Conservation (phyloP, 495 filamentous ascomycete genomes). For the Aspergillus avenaceus region DNA sequence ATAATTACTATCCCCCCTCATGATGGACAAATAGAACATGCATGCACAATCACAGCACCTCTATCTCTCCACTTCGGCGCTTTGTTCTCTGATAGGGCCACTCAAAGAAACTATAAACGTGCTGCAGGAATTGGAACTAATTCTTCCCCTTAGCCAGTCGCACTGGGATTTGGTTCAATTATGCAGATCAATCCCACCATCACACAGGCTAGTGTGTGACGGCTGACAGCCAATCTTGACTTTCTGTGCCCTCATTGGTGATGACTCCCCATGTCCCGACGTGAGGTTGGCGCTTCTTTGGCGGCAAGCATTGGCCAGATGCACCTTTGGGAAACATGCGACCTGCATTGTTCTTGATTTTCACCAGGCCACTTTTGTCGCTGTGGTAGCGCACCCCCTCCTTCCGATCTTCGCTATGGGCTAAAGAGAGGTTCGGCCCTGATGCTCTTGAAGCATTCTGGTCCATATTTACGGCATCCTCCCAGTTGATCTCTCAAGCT, state of each 20-base stretch:
- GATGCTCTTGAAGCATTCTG: constrained; percentile 9
- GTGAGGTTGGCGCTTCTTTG: constrained; percentile 37
- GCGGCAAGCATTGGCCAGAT: constrained; percentile 40
- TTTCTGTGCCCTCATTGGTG: constrained; percentile 32
- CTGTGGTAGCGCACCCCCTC: constrained; percentile 22
- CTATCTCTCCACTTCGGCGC: constrained; percentile 7
- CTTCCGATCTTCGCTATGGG: constrained; percentile 24
- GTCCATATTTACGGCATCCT: constrained; percentile 15
- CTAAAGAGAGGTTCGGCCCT: constrained; percentile 12
- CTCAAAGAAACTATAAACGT: neutral
- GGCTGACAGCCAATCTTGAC: constrained; percentile 20
- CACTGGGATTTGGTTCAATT: constrained; percentile 3
- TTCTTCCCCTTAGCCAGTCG: neutral
- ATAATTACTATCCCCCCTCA: neutral
- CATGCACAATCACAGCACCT: constrained; percentile 7
- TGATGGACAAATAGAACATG: neutral
- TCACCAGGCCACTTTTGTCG: constrained; percentile 15
- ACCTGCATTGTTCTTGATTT: constrained; percentile 13
- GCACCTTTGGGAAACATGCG: constrained; percentile 30
- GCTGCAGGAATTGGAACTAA: neutral
- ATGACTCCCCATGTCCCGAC: constrained; percentile 15
- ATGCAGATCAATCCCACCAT: constrained; percentile 35
- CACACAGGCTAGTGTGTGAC: constrained; percentile 44
- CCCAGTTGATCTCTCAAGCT: constrained; percentile 11
- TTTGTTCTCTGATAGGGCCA: constrained; percentile 3